Conservation (phyloP, 371 early-diverging fungal species). For the Aphelidium insulamus region DNA sequence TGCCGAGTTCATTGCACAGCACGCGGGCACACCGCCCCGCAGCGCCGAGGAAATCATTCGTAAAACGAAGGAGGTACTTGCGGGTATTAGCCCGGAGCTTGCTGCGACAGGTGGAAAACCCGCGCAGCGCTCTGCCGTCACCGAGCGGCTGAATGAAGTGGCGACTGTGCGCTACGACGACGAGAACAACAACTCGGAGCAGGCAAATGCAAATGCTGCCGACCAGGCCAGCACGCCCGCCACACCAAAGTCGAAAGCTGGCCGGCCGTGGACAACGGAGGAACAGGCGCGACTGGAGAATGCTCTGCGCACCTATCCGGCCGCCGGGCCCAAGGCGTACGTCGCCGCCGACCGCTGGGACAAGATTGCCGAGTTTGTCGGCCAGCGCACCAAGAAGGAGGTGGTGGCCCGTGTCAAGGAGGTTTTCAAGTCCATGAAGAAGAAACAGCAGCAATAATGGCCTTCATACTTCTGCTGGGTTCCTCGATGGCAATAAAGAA, state of each 20-base stretch:
- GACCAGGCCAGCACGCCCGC: too few species aligned
- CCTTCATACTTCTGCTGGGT: too few species aligned
- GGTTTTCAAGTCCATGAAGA: conserved; percentile 1
- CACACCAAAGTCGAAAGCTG: too few species aligned
- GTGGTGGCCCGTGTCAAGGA: conserved; percentile 1
- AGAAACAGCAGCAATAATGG: too few species aligned
- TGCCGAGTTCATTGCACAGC: conserved; percentile 2
- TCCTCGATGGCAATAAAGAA: too few species aligned
- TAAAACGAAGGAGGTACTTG: too few species aligned
- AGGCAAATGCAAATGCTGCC: too few species aligned
- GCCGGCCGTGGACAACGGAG: conserved; percentile 4
- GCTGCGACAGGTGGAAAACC: too few species aligned
- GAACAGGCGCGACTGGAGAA: conserved; percentile 3
- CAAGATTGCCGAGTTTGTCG: conserved; percentile 2
- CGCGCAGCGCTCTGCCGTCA: too few species aligned
- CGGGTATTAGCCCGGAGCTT: too few species aligned
- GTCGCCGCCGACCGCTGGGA: conserved; percentile 2
- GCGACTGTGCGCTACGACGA: neutral
- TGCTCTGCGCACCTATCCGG: conserved; percentile 2
- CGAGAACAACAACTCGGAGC: too few species aligned
- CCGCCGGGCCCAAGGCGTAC: too few species aligned
- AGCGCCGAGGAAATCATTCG: neutral
- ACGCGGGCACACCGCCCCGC: neutral
- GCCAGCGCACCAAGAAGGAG: conserved; percentile 1
- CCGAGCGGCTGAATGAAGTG: conserved; percentile 1